Conservation (phyloP, 306 rosid genomes). For the Cercis canadensis region DNA sequence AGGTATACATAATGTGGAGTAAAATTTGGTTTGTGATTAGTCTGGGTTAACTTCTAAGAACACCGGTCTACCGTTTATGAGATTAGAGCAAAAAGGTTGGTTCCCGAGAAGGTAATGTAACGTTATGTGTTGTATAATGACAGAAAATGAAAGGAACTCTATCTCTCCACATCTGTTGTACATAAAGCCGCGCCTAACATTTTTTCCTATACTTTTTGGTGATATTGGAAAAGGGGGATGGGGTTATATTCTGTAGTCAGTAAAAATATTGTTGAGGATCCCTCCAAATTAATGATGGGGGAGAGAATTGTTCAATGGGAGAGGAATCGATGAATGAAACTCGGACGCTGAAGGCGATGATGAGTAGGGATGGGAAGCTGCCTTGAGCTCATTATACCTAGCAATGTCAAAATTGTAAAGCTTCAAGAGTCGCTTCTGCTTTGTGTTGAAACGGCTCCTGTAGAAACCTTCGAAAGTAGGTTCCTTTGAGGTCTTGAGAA, state of each 20-base stretch:
- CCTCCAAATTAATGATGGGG: constrained; percentile 28
- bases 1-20: too few relatives aligned
- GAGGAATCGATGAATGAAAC: constrained; percentile 14
- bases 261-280: constrained; percentile 9
- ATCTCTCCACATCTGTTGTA: constrained; percentile 26
- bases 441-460: constrained; percentile 59
- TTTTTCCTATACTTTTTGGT: constrained; percentile 1
- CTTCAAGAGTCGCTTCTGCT: constrained; percentile 72
- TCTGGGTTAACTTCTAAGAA: too few relatives aligned
- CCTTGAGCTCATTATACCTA: constrained; percentile 61
- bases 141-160: constrained; percentile 28
- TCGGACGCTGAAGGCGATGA: neutral
- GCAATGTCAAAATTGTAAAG: constrained; percentile 56
- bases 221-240: neutral
- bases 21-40: too few relatives aligned
- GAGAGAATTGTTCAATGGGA: neutral
- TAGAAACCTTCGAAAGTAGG: constrained; percentile 79
- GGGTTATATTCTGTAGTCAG: constrained; percentile 13
- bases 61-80: too few relatives aligned
- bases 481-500: constrained; percentile 74
- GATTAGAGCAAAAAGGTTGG: neutral
- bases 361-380: constrained; percentile 37
- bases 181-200: constrained; percentile 45
- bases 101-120: neutral
- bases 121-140: neutral